Conservation (phyloP, 495 filamentous ascomycete genomes). For the Clohesyomyces aquaticus region DNA sequence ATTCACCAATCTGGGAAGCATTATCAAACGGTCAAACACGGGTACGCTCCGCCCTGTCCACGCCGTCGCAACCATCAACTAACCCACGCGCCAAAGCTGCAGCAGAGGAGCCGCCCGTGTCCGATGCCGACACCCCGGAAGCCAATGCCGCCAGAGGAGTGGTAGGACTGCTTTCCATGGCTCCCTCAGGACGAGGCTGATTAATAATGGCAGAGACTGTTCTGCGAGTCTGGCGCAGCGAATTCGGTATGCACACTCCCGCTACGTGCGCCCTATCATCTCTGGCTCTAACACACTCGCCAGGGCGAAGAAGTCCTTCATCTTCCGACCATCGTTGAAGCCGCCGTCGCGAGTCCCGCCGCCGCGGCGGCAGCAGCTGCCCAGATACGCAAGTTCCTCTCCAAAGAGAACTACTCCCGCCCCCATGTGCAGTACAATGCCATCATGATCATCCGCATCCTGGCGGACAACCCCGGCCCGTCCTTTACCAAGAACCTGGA, state of each 20-base stretch:
- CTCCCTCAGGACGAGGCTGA: background rate
- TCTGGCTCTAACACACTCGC: conserved; percentile 1
- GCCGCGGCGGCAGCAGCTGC: conserved; percentile 79
- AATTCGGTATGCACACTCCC: conserved; percentile 61
- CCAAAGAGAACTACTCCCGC: conserved; percentile 63
- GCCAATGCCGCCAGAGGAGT: conserved; percentile 61
- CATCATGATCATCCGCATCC: conserved; percentile 92
- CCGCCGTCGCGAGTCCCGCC: conserved; percentile 84
- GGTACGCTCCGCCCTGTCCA: background rate
- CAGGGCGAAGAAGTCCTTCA: conserved; percentile 87
- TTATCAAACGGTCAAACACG: conserved; percentile 30
- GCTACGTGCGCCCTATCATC: background rate
- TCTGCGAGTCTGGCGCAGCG: conserved; percentile 77
- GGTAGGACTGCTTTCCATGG: conserved; percentile 45
- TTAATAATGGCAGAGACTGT: conserved; percentile 57
- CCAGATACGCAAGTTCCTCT: conserved; percentile 79
- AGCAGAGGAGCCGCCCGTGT: conserved; percentile 23
- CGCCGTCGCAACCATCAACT: background rate
- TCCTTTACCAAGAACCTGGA: conserved; percentile 89
- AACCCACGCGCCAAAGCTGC: background rate
- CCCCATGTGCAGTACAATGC: conserved; percentile 89
- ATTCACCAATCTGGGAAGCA: conserved; percentile 25
- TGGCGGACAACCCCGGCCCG: conserved; percentile 86
- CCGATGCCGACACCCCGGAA: conserved; percentile 53
- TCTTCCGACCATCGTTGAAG: conserved; percentile 93